Evolutionary conservation across 352 stramenopile genomes (phyloP), one percentile per base, ranked within the genome.

Genomic region (Salisapilia sapeloensis): DNA sequence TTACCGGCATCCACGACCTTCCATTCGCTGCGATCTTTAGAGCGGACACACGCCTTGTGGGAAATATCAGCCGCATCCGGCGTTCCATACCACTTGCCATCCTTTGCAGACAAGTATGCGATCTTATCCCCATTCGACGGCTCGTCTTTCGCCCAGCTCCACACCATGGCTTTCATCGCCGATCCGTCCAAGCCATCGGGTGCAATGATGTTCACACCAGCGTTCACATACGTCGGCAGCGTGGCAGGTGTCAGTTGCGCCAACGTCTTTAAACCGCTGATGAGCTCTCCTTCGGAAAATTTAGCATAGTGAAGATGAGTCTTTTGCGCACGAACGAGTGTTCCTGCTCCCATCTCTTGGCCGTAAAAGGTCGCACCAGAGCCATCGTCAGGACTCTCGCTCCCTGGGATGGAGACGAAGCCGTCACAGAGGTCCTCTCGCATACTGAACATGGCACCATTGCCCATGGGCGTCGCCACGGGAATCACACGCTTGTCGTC

Each of bases 381-480:
- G n/a, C n/a, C n/a, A n/a, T n/a, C n/a, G 5, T 26, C 32, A 19
- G 12, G 37, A 20, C 40, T 19, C 19, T 37, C 52, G n/a, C 49
- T 48, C 9, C 40, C 30, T 0, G 61, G 56, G 1, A 69, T 26
- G 21, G 72, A 50, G 8, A 39, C 30, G 53, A 53, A 78, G 18
- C 59, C 56, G 18, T 32, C 35, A 18, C 66, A 83, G 20, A 79
- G 30, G 14, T n/a, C n/a, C n/a, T 44, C 34, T 2, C 40, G 38
- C 48, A 74, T 66, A 38, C 57, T 49, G 24, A 79, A 79, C 48
- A 77, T 71, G 24, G 54, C 40, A 26, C 66, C 56, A 32, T 79
- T 63, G n/a, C 34, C 56, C 6, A 55, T 47, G 3, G 53, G 51
- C 1, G 50, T 61, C 15, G 60, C 29, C 15, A 78, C 44, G 18